Evolutionary conservation across 768 basidiomycete genomes (phyloP).

Genomic region (Naematelia encephala): DNA sequence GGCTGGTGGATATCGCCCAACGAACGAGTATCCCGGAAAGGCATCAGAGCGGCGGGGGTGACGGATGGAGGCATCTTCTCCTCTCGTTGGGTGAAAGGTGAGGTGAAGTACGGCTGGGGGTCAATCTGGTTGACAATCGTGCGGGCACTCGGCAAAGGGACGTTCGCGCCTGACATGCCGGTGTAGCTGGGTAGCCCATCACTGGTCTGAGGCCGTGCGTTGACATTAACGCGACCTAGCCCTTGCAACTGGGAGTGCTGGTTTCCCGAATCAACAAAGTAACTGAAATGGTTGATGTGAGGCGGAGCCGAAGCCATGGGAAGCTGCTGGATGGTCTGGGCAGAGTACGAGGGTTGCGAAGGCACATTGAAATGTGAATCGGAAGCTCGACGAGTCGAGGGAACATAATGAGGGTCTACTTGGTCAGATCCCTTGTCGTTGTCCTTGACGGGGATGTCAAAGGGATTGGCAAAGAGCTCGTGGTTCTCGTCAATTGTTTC

Average conservation of each 20-base stretch:
- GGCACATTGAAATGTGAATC: constrained; percentile 28
- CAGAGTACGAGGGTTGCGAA: constrained; percentile 8
- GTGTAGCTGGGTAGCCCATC: constrained; percentile 39
- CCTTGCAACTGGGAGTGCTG: constrained; percentile 9
- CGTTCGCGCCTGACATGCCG: constrained; percentile 1
- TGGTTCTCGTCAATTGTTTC: constrained; percentile 26
- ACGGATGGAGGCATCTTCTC: background rate
- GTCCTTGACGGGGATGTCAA: constrained; percentile 14
- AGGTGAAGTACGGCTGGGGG: background rate
- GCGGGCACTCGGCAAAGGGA: constrained; percentile 9
- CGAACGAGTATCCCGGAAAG: constrained; percentile 8
- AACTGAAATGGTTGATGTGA: constrained; percentile 10
- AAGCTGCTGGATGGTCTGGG: background rate
- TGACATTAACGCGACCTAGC: constrained; percentile 10
- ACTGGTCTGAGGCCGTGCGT: constrained; percentile 37
- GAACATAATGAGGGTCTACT: constrained; percentile 29
- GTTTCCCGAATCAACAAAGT: background rate
- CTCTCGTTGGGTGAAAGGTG: background rate
- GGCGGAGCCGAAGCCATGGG: constrained; percentile 23
- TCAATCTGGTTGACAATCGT: constrained; percentile 15
- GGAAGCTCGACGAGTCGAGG: constrained; percentile 27
- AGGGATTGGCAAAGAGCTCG: constrained; percentile 35
- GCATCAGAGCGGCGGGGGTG: background rate
- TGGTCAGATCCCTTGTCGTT: background rate
- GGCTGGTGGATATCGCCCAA: constrained; percentile 8